Evolutionary conservation across 169 alveolate species (phyloP).

Genomic region (Plasmodium coatneyi): DNA sequence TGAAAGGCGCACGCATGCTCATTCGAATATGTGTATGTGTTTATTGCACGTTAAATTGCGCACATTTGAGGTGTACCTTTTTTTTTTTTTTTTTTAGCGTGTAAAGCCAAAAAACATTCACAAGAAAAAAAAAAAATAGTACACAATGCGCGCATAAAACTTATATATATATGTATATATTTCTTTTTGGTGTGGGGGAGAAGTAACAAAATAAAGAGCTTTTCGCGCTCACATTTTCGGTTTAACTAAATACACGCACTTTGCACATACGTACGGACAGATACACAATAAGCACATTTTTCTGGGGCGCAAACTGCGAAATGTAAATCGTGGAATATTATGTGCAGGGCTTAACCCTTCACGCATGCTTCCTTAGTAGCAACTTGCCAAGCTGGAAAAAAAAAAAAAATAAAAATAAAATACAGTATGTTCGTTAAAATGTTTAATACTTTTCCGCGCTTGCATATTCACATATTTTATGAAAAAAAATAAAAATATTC

Average conservation of each 20-base stretch:
- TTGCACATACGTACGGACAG: neutral
- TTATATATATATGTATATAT: neutral
- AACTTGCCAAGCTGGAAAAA: neutral
- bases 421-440: neutral
- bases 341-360: neutral
- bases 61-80: constrained; percentile 1
- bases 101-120: neutral
- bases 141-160: neutral
- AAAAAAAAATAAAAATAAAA: neutral
- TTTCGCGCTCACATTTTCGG: neutral
- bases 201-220: neutral
- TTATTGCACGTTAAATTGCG: neutral
- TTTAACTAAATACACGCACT: neutral
- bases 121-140: neutral
- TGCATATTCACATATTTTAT: neutral
- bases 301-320: neutral
- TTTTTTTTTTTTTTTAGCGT: neutral
- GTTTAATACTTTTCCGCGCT: neutral
- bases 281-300: neutral
- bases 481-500: neutral
- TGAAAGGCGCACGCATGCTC: neutral
- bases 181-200: neutral
- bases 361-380: neutral
- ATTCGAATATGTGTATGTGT: neutral
- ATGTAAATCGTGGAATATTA: neutral